These are phyloP conservation scores for Xylaria palmicola DNA, from an alignment of 495 filamentous ascomycete genomes.

Conservation along the genomic window DNA sequence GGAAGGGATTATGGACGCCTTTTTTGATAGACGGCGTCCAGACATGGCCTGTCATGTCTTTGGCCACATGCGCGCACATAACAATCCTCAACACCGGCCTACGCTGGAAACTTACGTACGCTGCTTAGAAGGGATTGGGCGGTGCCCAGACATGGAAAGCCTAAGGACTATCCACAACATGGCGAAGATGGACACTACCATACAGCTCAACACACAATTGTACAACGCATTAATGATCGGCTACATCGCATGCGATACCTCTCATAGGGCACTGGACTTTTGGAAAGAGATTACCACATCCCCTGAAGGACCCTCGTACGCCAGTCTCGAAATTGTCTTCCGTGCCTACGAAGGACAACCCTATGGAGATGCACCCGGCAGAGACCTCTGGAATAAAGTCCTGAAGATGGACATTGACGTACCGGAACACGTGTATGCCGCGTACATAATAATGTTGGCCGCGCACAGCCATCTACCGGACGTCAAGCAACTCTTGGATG, in stretches of 20 bases:
- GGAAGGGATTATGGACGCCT: slow-evolving; percentile 72
- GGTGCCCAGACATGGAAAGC: slow-evolving; percentile 59
- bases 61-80: slow-evolving; percentile 79
- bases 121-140: slow-evolving; percentile 74
- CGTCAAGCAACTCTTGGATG: slow-evolving; percentile 59
- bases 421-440: slow-evolving; percentile 66
- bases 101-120: slow-evolving; percentile 70
- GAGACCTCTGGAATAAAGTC: slow-evolving; percentile 72
- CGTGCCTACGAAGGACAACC: slow-evolving; percentile 65
- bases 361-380: slow-evolving; percentile 63
- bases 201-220: slow-evolving; percentile 73
- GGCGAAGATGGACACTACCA: slow-evolving; percentile 79
- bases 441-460: slow-evolving; percentile 73
- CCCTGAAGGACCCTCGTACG: slow-evolving; percentile 77
- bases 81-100: slow-evolving; percentile 56
- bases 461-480: slow-evolving; percentile 66
- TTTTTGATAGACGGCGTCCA: slow-evolving; percentile 71
- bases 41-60: slow-evolving; percentile 86
- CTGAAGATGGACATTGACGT: slow-evolving; percentile 71
- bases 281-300: slow-evolving; percentile 79
- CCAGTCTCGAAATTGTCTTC: slow-evolving; percentile 74
- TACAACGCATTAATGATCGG: slow-evolving; percentile 85
- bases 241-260: slow-evolving; percentile 65
- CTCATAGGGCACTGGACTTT: slow-evolving; percentile 65
- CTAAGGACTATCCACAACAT: slow-evolving; percentile 81